phyloP scores from a whole-genome alignment of 2,329 filamentous ascomycete species.

The Sporothrix euskadiensis region DNA sequence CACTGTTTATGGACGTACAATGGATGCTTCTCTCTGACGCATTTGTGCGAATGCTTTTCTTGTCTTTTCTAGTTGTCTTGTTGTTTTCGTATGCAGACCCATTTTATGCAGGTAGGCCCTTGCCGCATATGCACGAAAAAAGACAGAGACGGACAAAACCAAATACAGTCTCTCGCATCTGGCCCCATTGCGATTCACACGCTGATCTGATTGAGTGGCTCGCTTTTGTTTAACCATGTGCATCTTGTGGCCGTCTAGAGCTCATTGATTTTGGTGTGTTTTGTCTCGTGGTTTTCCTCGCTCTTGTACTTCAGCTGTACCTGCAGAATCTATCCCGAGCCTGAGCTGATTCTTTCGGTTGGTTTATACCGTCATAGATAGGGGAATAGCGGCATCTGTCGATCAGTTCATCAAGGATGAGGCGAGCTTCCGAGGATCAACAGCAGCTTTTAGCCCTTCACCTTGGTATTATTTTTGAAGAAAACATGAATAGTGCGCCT shows the following conservation, averaged over 20 bases:
- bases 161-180: not conserved
- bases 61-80: not conserved
- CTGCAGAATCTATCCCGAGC: not conserved
- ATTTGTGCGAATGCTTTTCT: not conserved
- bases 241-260: not conserved
- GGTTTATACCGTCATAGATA: not conserved
- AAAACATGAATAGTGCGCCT: not conserved
- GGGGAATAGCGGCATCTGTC: not conserved
- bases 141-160: not conserved
- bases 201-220: not conserved
- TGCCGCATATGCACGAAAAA: slow-evolving; percentile 23
- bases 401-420: not conserved
- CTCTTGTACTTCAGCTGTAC: not conserved
- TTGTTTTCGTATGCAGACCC: slow-evolving; percentile 8
- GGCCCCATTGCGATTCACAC: slow-evolving; percentile 11
- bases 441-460: not conserved
- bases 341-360: not conserved
- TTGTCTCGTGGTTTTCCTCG: not conserved
- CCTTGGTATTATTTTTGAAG: too few species aligned
- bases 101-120: slow-evolving; percentile 4
- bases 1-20: not conserved
- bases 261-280: not conserved
- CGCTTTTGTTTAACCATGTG: not conserved
- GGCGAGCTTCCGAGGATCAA: not conserved
- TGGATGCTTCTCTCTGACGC: not conserved